Conservation (phyloP, 192 early-diverging fungal genomes). For the Podochytrium sp. region DNA sequence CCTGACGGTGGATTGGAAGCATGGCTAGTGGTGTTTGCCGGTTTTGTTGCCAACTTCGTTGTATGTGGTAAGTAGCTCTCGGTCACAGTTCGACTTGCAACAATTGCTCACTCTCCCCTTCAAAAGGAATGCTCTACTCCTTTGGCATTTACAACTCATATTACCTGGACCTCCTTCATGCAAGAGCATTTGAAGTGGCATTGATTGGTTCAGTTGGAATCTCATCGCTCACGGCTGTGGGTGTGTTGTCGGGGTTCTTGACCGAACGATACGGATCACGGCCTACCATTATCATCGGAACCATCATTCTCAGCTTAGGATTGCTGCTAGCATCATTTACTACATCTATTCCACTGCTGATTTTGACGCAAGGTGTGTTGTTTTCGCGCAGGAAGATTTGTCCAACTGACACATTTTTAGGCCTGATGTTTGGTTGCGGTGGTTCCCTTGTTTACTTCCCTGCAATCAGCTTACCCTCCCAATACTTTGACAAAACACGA, state of each 20-base stretch:
- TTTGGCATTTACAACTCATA: slow-evolving; percentile 25
- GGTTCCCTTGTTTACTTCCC: slow-evolving; percentile 70
- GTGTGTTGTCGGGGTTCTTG: slow-evolving; percentile 30
- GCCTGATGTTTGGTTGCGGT: slow-evolving; percentile 75
- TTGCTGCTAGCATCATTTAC: slow-evolving; percentile 8
- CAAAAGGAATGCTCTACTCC: slow-evolving; percentile 2
- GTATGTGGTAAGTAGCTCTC: too few relatives aligned
- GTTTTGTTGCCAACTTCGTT: slow-evolving; percentile 9
- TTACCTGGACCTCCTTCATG: too few relatives aligned
- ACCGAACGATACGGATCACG: slow-evolving; percentile 56
- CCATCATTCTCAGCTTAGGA: slow-evolving; percentile 43
- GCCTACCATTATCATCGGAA: slow-evolving; percentile 51
- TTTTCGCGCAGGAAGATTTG: too few relatives aligned
- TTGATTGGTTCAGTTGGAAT: neutral
- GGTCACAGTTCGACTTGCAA: too few relatives aligned
- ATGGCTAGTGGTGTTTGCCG: neutral
- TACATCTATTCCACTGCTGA: slow-evolving; percentile 7
- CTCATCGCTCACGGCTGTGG: neutral
- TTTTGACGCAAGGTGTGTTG: slow-evolving; percentile 41
- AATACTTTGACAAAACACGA: slow-evolving; percentile 71
- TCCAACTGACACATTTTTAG: too few relatives aligned
- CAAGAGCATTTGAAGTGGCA: too few relatives aligned
- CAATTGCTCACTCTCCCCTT: too few relatives aligned
- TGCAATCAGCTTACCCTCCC: slow-evolving; percentile 62
- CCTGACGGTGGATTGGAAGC: slow-evolving; percentile 9